phyloP scores from a whole-genome alignment of 768 basidiomycete species.

The Artomyces pyxidatus region DNA sequence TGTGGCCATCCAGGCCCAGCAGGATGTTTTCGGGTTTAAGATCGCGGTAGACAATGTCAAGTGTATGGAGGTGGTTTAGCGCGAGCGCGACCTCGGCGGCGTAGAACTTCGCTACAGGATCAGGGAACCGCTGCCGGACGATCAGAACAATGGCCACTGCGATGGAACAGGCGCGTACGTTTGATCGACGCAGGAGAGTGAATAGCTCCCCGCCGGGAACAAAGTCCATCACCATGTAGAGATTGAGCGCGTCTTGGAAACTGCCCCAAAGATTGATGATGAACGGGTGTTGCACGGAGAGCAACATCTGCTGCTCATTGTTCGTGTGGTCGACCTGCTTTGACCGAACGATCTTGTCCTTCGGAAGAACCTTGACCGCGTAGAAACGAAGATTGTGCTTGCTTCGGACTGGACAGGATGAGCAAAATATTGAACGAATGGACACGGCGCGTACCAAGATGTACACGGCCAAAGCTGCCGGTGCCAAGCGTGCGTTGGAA shows the following conservation, averaged over 20 bases:
- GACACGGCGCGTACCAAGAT: slow-evolving; percentile 48
- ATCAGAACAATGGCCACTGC: slow-evolving; percentile 1
- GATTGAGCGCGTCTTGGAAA: slow-evolving; percentile 85
- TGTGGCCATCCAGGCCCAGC: slow-evolving; percentile 89
- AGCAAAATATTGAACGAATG: not conserved
- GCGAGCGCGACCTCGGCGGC: slow-evolving; percentile 93
- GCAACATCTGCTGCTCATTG: slow-evolving; percentile 85
- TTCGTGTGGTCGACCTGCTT: slow-evolving; percentile 98
- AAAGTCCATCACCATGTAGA: slow-evolving; percentile 98
- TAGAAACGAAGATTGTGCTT: slow-evolving; percentile 94
- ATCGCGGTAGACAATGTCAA: slow-evolving; percentile 93
- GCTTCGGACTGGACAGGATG: slow-evolving; percentile 55
- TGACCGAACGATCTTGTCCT: slow-evolving; percentile 84
- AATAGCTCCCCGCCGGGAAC: slow-evolving; percentile 96
- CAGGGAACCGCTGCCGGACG: slow-evolving; percentile 83
- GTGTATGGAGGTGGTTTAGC: slow-evolving; percentile 78
- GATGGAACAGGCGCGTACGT: slow-evolving; percentile 39
- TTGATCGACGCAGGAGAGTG: slow-evolving; percentile 83
- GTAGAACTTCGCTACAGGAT: slow-evolving; percentile 97
- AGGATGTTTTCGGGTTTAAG: slow-evolving; percentile 97
- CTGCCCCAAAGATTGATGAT: slow-evolving; percentile 96
- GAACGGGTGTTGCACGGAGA: slow-evolving; percentile 82
- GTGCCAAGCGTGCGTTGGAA: slow-evolving; percentile 84
- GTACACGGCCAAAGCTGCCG: slow-evolving; percentile 96
- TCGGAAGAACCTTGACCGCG: slow-evolving; percentile 90